These are phyloP conservation scores for Trametes hirsuta DNA, from an alignment of 1,284 basidiomycete species.

Conservation along the genomic window DNA sequence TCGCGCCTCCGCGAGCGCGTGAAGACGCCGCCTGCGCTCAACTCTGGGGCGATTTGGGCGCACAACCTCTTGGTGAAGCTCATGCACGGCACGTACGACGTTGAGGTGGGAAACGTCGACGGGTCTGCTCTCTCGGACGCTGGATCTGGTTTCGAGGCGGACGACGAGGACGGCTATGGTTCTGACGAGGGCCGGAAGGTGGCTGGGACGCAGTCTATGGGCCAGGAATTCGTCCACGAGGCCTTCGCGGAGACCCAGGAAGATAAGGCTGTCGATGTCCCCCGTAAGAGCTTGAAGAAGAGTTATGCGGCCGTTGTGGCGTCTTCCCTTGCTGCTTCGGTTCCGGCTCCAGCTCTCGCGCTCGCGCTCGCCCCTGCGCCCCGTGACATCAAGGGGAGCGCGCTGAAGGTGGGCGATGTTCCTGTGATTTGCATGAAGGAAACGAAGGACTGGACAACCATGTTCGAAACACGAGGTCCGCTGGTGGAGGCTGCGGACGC, in stretches of 20 bases:
- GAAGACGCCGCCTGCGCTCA: conserved; percentile 14
- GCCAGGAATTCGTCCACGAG: too few species aligned
- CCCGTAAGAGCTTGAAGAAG: background rate
- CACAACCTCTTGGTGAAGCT: conserved; percentile 4
- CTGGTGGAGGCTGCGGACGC: background rate
- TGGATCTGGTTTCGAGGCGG: conserved; percentile 18
- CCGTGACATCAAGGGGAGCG: background rate
- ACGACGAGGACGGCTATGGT: conserved; percentile 13
- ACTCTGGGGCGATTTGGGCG: background rate
- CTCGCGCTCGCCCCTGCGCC: too few species aligned
- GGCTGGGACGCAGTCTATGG: too few species aligned
- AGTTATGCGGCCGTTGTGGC: conserved; percentile 4
- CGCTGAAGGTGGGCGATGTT: too few species aligned
- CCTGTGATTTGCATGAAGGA: background rate
- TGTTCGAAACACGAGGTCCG: background rate
- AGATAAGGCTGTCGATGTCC: background rate
- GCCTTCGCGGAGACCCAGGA: background rate
- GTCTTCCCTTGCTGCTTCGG: background rate
- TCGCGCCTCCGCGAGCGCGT: conserved; percentile 21
- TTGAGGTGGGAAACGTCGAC: conserved; percentile 12
- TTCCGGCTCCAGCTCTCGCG: too few species aligned
- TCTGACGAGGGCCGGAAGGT: background rate
- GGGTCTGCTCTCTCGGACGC: conserved; percentile 1
- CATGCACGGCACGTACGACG: conserved; percentile 9
- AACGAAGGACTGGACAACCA: background rate